Evolutionary conservation across 208 protist species (phyloP), one percentile per base, ranked within the genome.

Genomic region (Leishmania arabica): DNA sequence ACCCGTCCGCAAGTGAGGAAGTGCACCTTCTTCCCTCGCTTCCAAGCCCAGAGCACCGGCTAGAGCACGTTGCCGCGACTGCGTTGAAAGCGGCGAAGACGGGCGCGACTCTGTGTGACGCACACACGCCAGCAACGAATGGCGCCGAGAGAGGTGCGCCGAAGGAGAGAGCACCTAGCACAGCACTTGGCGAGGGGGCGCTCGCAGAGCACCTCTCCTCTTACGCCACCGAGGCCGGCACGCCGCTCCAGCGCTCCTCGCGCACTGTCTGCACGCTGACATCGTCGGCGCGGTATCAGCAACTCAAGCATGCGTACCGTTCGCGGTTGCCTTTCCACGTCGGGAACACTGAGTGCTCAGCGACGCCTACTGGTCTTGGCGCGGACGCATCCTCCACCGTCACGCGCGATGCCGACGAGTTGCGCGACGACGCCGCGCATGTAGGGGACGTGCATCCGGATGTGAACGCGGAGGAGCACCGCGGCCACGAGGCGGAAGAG

Each of bases 201-300:
- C 68, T 34, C 21, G 13, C 8, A 24, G 42, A 24, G 27, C 3
- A 9, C 24, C 24, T 24, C 45, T 15, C 68, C 9, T 72, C 68
- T 8, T 34, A n/a, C 49, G 68, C 40, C 17, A 15, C 49, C 51
- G 49, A 58, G 31, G 71, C 31, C 49, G 15, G 2, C 49, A 13
- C 51, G 9, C 45, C 71, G 49, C 42, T 13, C 2, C 71, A 40
- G 68, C 8, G 65, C 15, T 24, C 3, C 45, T 31, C 37, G 77
- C 68, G 69, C 2, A 17, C 11, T 24, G n/a, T 53, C 9, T 83
- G 79, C 34, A 31, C 9, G 3, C 34, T 78, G 40, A 71, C 73
- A 21, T 75, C 73, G 40, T 83, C 79, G 49, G 37, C 31, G 3
- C 73, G 74, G 7, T 83, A 83, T 75, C 79, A 78, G 65, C 79